Base-by-base conservation (phyloP, 164 flowering plant genomes). In the Akebia trifoliata region DNA sequence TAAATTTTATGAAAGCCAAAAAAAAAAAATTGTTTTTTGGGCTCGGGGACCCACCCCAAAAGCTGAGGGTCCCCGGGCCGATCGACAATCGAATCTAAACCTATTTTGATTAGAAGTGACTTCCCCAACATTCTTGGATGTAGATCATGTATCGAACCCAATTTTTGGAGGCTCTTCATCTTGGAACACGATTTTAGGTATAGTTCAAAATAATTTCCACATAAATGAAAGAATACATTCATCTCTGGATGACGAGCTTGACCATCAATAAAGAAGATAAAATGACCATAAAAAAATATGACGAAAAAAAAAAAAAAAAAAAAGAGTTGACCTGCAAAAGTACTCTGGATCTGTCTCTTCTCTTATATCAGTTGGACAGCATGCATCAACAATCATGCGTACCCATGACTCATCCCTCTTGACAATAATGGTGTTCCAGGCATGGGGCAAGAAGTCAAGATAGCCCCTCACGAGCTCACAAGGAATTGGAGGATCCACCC, bases 391-490 rank as follows among this genome's bases (percentile, higher is more conserved):
- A 34, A 90, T 60, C 96, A 90, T 86, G 7, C 97, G 99, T 63
- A 79, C 81, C 78, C 66, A 76, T 39, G 74, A 63, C 38, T 71
- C 74, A 34, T 78, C 88, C 61, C 67, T 81, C 69, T 70, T 69
- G 18, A 81, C 52, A 48, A 71, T 79, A 63, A 94, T 61, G 22
- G 73, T 71, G 78, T 94, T 94, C 99, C 99, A 94, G 2, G 99
- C 99, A 86, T 94, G 99, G 7, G 97, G 90, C 63, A 56, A 61
- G 61, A 80, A 94, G 65, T 94, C 99, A 59, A 90, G 72, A 72
- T 87, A 94, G 46, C 99, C 99, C 62, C 99, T 80, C 15, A 90
- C 85, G 58, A 94, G 97, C 78, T 93, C 99, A 74, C 99, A 94
- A 50, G 89, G 93, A 44, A 90, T 70, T 40, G 81, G 99, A 70